Evolutionary conservation across 768 basidiomycete species (phyloP), one percentile per base, ranked within the genome.

Genomic region (Coprinellus aureogranulatus): DNA sequence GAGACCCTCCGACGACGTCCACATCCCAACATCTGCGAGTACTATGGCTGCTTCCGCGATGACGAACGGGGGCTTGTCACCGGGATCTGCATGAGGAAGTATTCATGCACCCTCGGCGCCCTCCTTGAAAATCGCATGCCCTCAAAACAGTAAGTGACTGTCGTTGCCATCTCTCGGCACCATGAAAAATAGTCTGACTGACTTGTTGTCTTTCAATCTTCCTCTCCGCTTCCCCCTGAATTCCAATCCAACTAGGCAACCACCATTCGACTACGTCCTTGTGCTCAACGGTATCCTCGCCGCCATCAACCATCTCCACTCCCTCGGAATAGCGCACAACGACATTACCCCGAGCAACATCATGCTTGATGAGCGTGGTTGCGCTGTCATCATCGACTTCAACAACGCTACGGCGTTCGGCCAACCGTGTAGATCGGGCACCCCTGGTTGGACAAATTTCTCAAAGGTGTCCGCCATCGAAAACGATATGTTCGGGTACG

Each of bases 301-400:
- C 6, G 69, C 62, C 6, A 39, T 70, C 11, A 28, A 49, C 20
- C 61, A 61, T 45, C 50, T 70, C 23, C 68, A 68, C 52, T 55
- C 34, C 23, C 57, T 63, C 39, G 68, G 64, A 11, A 58, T 64
- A n/a, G 67, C 68, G 37, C 64, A 68, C 51, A 62, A 67, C 46
- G 68, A 70, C 56, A 61, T 69, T 39, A 68, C 64, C 40, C 66
- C 64, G 9, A 44, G 34, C 22, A 67, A 69, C 40, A 65, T 70
- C 51, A 66, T 66, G 66, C 54, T 69, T 11, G 61, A 65, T 42
- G 63, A 62, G 3, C 54, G 49, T 18, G 64, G 64, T 10, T 30
- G 40, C 46, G 46, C 66, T 18, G 57, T 70, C 41, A 62, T 67
- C 40, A 67, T 68, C 47, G 67, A 69, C 47, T 69, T 70, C 34